Conservation (phyloP, 2,329 filamentous ascomycete species). For the Trichoderma gracile region DNA sequence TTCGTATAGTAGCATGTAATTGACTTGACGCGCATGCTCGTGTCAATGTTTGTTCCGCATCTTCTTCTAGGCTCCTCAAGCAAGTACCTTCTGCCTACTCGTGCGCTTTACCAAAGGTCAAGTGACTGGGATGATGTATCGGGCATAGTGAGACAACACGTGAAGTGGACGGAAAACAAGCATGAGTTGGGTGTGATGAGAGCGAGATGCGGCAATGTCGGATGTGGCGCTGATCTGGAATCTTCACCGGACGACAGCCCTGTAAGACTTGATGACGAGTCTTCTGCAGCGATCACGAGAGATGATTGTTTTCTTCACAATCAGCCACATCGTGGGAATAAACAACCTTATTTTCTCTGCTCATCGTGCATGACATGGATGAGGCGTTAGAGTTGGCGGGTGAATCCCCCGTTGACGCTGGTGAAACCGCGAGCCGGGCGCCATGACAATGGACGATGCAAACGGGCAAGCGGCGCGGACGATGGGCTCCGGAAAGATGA, state of each 20-base stretch:
- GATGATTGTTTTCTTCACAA: background rate
- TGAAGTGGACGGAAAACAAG: conserved; percentile 9
- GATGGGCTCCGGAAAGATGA: conserved; percentile 1
- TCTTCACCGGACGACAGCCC: background rate
- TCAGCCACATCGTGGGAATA: background rate
- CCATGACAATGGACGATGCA: background rate
- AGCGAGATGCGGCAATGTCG: conserved; percentile 20
- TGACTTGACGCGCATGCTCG: no score
- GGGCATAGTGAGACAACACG: conserved; percentile 21
- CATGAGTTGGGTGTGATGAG: background rate
- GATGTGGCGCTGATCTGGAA: background rate
- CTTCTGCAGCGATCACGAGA: background rate
- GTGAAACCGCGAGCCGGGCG: background rate
- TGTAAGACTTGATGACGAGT: background rate
- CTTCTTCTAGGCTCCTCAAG: background rate
- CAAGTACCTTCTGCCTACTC: background rate
- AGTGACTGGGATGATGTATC: background rate
- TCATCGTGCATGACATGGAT: background rate
- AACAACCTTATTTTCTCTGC: background rate
- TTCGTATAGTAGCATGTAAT: no score
- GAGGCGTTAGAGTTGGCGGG: background rate
- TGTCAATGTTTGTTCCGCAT: background rate
- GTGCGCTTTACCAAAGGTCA: background rate
- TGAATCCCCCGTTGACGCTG: background rate
- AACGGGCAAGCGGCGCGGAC: no score